A percentile compares a stretch with the other conserved stretches of the same genome.
phyloP scores from a whole-genome alignment of 768 basidiomycete species.

The Lepiota subincarnata region DNA sequence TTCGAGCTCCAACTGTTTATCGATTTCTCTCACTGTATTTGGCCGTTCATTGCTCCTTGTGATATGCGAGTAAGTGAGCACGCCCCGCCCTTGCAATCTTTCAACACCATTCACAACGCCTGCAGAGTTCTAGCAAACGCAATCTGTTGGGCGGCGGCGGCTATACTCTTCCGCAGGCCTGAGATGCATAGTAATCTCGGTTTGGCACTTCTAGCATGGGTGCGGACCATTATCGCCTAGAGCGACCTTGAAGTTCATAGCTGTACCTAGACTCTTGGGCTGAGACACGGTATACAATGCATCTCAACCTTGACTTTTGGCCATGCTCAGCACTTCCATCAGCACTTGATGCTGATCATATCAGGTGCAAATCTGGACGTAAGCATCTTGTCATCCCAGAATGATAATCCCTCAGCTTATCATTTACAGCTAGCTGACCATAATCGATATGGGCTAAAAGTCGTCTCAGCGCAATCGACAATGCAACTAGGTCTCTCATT shows the following conservation, averaged over 20 bases:
- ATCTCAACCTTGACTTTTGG: neutral
- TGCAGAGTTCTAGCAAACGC: conserved; percentile 54
- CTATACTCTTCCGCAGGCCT: conserved; percentile 48
- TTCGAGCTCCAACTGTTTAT: neutral
- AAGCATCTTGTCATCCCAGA: neutral
- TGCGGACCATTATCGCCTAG: conserved; percentile 25
- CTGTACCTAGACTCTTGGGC: conserved; percentile 60
- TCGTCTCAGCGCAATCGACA: conserved; percentile 75
- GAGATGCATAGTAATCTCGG: conserved; percentile 54
- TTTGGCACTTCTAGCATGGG: conserved; percentile 81
- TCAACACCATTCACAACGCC: neutral
- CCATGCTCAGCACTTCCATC: neutral
- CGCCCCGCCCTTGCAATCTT: neutral
- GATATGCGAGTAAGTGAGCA: neutral
- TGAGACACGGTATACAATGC: conserved; percentile 64
- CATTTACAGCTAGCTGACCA: conserved; percentile 11
- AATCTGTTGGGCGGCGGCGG: conserved; percentile 67
- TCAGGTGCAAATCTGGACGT: conserved; percentile 49
- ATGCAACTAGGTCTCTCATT: conserved; percentile 79
- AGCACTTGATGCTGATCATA: conserved; percentile 89
- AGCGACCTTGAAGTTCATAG: neutral
- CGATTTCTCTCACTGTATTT: neutral
- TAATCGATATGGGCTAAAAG: neutral
- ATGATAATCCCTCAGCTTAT: neutral
- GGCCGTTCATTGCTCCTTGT: conserved; percentile 6